These are phyloP conservation scores for Penicillium cataractarum DNA, from an alignment of 495 filamentous ascomycete species.

Conservation along the genomic window DNA sequence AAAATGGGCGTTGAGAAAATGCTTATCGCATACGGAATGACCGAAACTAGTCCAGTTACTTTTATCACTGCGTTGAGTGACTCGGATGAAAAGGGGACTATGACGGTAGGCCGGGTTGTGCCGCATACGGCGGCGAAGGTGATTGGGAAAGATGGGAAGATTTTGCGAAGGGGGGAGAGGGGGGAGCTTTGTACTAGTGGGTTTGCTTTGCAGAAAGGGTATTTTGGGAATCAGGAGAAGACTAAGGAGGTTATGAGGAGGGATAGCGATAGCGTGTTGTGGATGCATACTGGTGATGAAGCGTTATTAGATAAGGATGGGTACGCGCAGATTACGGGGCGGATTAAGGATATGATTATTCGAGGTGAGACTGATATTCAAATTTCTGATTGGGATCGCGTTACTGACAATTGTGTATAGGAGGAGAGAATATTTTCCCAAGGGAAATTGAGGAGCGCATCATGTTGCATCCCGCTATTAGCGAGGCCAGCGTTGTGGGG, in stretches of 20 bases:
- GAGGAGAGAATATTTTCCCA: conserved; percentile 36
- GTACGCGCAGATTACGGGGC: conserved; percentile 46
- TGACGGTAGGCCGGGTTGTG: conserved; percentile 63
- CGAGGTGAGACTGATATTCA: conserved; percentile 38
- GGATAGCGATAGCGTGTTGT: conserved; percentile 22
- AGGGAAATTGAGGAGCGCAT: conserved; percentile 32
- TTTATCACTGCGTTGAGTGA: conserved; percentile 23
- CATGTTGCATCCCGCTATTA: conserved; percentile 17
- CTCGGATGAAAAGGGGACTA: conserved; percentile 16
- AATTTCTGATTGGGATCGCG: not conserved
- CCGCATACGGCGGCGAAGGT: conserved; percentile 79
- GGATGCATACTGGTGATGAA: conserved; percentile 36
- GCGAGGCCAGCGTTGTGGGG: conserved; percentile 29
- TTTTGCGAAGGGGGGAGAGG: conserved; percentile 56
- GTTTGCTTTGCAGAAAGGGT: conserved; percentile 81
- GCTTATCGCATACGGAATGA: conserved; percentile 33
- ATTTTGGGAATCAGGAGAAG: conserved; percentile 67
- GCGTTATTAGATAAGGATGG: conserved; percentile 26
- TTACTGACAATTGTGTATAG: conserved; percentile 6
- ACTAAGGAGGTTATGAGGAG: conserved; percentile 67
- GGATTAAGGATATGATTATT: conserved; percentile 70
- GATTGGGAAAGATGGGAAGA: conserved; percentile 57
- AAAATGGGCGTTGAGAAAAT: conserved; percentile 25
- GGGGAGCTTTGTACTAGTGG: conserved; percentile 79
- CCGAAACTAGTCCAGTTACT: conserved; percentile 24